A percentile compares a stretch with the other conserved stretches of the same genome.
These are phyloP conservation scores for Beauveria caledonica DNA, from an alignment of 2,329 filamentous ascomycete species.

Conservation along the genomic window DNA sequence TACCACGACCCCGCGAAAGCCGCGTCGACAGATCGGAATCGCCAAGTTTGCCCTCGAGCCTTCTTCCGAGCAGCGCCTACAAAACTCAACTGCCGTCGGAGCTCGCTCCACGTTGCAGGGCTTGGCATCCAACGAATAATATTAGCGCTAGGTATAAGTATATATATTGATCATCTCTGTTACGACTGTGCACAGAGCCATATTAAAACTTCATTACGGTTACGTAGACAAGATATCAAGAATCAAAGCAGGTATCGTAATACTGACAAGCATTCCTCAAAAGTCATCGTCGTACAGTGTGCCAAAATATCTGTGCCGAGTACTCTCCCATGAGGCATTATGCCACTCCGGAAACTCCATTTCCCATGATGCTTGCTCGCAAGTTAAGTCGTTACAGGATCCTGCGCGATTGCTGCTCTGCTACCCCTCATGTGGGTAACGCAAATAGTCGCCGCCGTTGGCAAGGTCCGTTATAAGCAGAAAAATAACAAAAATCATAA, in stretches of 20 bases:
- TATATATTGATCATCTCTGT: background rate
- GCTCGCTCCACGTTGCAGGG: background rate
- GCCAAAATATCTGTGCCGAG: background rate
- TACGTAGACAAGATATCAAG: background rate
- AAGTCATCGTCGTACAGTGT: background rate
- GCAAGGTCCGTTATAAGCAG: background rate
- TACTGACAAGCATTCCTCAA: background rate
- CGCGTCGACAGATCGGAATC: background rate
- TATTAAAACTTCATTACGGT: background rate
- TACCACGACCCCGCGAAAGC: background rate
- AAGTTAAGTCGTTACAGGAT: background rate
- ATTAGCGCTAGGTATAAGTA: background rate
- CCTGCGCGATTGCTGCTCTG: background rate
- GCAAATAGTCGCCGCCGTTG: background rate
- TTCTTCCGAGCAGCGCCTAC: background rate
- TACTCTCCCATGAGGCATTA: background rate
- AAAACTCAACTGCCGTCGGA: background rate
- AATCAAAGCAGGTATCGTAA: background rate
- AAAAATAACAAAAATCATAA: background rate
- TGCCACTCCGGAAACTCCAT: background rate
- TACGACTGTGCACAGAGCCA: background rate
- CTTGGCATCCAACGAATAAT: too few relatives aligned
- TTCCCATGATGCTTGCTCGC: background rate
- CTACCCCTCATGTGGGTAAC: background rate
- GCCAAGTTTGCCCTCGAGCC: background rate